Evolutionary conservation across 2,329 filamentous ascomycete genomes (phyloP), one percentile per base, ranked within the genome.

Genomic region (Fusarium dimerum): DNA sequence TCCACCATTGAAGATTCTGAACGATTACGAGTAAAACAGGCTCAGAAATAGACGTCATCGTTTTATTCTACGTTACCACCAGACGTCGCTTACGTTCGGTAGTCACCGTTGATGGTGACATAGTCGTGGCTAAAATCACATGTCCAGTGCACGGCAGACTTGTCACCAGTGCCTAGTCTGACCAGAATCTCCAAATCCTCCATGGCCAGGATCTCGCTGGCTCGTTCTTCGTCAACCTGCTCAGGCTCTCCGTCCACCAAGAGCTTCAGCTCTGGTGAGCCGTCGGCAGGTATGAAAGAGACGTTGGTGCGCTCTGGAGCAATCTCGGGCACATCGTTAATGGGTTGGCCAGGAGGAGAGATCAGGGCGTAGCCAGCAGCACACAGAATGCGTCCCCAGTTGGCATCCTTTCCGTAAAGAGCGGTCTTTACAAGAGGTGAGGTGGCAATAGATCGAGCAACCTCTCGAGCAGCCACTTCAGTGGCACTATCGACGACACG

Each of bases 391-490:
- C 94, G 91, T 34, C 94, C 94, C 94, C 94, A 99, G 78, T 99
- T 99, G 16, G 94, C 94, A 70, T 99, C 94, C 71, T 92, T 91
- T 60, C 94, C 94, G 73, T 99, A 99, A 40, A 99, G 79, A 0
- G 94, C 94, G 0, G 94, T 99, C 80, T 99, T 99, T 64, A 99
- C 94, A 12, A 99, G 84, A 9, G 94, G 91, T 1, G 92, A 96
- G 46, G 88, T 85, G 15, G 94, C 92, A 68, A 99, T 97, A 43
- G 90, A 88, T 56, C 87, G 89, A 11, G 92, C 94, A 55, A 97
- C 87, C 67, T 86, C 83, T 50, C 89, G 85, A 2, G 91, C 92
- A 43, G 85, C 87, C 44, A 79, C 76, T 66, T 90, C 85, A 43
- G 83, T 82, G 1, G 83, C 78, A 4, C 89, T 85, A 64, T 92